Evolutionary conservation across 1,284 basidiomycete genomes (phyloP).

Genomic region (Flammula alnicola): DNA sequence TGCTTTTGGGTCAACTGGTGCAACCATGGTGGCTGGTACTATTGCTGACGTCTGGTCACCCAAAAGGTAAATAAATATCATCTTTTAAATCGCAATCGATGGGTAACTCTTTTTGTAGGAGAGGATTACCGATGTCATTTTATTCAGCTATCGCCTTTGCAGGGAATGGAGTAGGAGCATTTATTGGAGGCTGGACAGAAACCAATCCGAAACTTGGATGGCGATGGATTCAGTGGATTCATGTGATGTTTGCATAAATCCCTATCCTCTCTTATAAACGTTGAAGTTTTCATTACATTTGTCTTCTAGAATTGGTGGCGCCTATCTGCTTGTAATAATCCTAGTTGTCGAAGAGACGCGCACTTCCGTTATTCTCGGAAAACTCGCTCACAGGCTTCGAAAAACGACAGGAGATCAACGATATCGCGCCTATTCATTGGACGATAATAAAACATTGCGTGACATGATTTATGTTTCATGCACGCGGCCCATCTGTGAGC

Average conservation of each 20-base stretch:
- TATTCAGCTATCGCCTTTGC: conserved; percentile 60
- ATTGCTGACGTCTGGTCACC: conserved; percentile 71
- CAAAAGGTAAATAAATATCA: conserved; percentile 48
- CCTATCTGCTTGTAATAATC: conserved; percentile 13
- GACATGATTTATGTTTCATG: conserved; percentile 65
- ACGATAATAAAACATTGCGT: conserved; percentile 53
- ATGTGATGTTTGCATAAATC: conserved; percentile 56
- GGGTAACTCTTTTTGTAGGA: conserved; percentile 38
- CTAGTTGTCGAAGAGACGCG: conserved; percentile 16
- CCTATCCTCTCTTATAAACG: neutral
- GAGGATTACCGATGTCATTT: conserved; percentile 71
- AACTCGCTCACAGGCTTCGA: conserved; percentile 4
- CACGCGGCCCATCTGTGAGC: conserved; percentile 67
- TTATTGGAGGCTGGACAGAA: conserved; percentile 67
- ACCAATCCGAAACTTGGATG: conserved; percentile 61
- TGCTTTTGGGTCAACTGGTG: conserved; percentile 62
- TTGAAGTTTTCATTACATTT: neutral
- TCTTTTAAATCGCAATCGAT: neutral
- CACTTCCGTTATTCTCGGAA: conserved; percentile 9
- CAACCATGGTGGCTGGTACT: conserved; percentile 78
- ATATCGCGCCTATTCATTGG: conserved; percentile 17
- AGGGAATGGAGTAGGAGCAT: conserved; percentile 67
- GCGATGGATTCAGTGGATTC: conserved; percentile 84
- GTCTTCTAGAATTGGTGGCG: conserved; percentile 9
- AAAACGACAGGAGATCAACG: conserved; percentile 11